phyloP scores from a whole-genome alignment of 2,329 filamentous ascomycete genomes.

The Dactylella cylindrospora region DNA sequence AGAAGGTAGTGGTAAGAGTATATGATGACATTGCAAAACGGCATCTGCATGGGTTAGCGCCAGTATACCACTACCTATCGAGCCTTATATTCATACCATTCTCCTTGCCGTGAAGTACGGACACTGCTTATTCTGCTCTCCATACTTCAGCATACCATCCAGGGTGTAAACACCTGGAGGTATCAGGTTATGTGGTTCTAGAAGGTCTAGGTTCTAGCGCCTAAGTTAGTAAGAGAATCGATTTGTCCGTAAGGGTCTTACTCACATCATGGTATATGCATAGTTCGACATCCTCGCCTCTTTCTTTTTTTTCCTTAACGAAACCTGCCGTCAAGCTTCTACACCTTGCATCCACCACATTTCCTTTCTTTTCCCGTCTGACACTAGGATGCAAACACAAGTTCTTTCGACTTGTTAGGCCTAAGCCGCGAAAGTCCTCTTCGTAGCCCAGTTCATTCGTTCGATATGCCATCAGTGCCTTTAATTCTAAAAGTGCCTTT shows the following conservation, averaged over 20 bases:
- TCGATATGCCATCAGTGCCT: slow-evolving; percentile 92
- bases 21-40: slow-evolving; percentile 98
- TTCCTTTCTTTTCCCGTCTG: slow-evolving; percentile 91
- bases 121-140: slow-evolving; percentile 93
- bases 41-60: slow-evolving; percentile 66
- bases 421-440: slow-evolving; percentile 90
- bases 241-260: slow-evolving; percentile 14
- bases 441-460: slow-evolving; percentile 81
- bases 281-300: slow-evolving; percentile 87
- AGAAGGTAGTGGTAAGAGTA: slow-evolving; percentile 99
- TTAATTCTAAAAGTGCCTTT: slow-evolving; percentile 89
- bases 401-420: slow-evolving; percentile 94
- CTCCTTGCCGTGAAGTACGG: slow-evolving; percentile 93
- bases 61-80: neutral
- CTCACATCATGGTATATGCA: slow-evolving; percentile 91
- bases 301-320: slow-evolving; percentile 95
- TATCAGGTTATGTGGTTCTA: slow-evolving; percentile 92
- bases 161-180: slow-evolving; percentile 95
- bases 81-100: slow-evolving; percentile 65
- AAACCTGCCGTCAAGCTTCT: slow-evolving; percentile 94
- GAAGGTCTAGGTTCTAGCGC: slow-evolving; percentile 78
- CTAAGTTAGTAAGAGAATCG: slow-evolving; percentile 14
- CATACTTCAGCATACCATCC: slow-evolving; percentile 82
- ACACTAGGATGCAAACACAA: slow-evolving; percentile 94
- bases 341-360: slow-evolving; percentile 91